These are phyloP conservation scores for Wickerhamomyces sp. DNA, from an alignment of 1,139 yeast species.

Conservation along the genomic window DNA sequence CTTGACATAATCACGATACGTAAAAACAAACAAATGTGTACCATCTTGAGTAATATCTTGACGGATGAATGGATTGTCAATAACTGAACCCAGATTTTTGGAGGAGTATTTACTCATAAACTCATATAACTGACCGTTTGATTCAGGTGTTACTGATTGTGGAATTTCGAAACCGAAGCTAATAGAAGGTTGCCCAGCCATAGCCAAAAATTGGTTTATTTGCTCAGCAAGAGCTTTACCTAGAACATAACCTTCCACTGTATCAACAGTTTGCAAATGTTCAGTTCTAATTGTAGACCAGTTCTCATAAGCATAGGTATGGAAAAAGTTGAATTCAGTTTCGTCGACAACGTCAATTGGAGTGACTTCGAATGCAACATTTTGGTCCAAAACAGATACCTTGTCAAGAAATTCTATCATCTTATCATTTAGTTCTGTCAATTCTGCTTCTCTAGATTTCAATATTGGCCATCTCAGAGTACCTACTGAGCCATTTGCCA, in stretches of 20 bases:
- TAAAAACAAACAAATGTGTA: conserved; percentile 59
- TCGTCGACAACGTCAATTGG: conserved; percentile 10
- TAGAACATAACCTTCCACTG: conserved; percentile 22
- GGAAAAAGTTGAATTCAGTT: conserved; percentile 55
- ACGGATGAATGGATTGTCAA: conserved; percentile 47
- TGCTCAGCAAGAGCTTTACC: conserved; percentile 14
- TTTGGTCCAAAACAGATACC: conserved; percentile 26
- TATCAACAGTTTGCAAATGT: conserved; percentile 26
- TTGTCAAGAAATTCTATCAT: conserved; percentile 44
- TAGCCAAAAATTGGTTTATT: conserved; percentile 22
- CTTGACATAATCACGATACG: conserved; percentile 39
- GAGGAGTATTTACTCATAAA: conserved; percentile 69
- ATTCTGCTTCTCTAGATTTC: conserved; percentile 35
- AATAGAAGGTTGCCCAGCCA: conserved; percentile 40
- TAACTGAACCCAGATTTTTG: conserved; percentile 43
- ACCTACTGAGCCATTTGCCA: conserved; percentile 73
- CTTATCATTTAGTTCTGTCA: conserved; percentile 40
- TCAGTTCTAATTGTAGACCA: conserved; percentile 49
- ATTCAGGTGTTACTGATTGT: conserved; percentile 42
- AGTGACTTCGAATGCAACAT: conserved; percentile 11
- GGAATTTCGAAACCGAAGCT: conserved; percentile 52
- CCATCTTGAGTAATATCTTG: conserved; percentile 73
- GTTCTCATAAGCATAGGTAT: conserved; percentile 60
- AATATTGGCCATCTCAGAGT: conserved; percentile 60
- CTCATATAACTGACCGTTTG: conserved; percentile 55